Percentiles rank a stretch among this genome's conserved stretches.
phyloP scores from a whole-genome alignment of 2,329 filamentous ascomycete genomes.

The Curvularia lunata region DNA sequence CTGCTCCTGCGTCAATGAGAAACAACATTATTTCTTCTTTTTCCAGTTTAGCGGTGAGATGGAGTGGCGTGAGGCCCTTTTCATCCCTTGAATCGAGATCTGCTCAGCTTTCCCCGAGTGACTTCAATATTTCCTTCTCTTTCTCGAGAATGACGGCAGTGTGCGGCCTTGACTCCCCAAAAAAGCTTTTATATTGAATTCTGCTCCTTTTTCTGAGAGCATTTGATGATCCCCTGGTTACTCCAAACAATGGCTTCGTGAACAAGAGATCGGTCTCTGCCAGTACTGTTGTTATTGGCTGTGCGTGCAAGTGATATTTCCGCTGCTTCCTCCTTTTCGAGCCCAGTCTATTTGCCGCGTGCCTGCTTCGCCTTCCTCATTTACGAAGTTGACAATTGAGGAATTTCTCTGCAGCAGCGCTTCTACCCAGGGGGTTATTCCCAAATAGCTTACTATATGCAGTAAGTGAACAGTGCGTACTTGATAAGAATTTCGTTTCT shows the following conservation, averaged over 20 bases:
- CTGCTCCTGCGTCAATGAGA: background rate
- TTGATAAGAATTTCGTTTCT: too few species aligned
- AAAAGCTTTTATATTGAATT: background rate
- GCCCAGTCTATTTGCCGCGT: background rate
- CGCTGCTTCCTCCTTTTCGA: background rate
- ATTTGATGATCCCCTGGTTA: background rate
- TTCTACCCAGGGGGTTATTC: background rate
- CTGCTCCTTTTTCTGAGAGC: background rate
- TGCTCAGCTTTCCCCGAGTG: background rate
- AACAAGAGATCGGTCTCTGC: too few species aligned
- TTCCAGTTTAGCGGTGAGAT: background rate
- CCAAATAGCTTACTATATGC: background rate
- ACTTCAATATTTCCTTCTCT: background rate
- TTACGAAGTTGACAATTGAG: background rate
- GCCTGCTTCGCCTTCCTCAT: background rate
- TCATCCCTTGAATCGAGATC: background rate
- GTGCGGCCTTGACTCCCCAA: too few species aligned
- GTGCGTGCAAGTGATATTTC: background rate
- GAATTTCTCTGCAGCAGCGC: background rate
- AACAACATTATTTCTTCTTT: background rate
- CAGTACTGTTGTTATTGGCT: background rate
- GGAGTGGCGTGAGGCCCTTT: background rate
- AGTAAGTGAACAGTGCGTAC: background rate
- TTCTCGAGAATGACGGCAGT: too few species aligned
- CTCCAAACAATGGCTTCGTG: background rate